These are phyloP conservation scores for Emmonsia crescens DNA, from an alignment of 2,329 filamentous ascomycete species.

Conservation along the genomic window DNA sequence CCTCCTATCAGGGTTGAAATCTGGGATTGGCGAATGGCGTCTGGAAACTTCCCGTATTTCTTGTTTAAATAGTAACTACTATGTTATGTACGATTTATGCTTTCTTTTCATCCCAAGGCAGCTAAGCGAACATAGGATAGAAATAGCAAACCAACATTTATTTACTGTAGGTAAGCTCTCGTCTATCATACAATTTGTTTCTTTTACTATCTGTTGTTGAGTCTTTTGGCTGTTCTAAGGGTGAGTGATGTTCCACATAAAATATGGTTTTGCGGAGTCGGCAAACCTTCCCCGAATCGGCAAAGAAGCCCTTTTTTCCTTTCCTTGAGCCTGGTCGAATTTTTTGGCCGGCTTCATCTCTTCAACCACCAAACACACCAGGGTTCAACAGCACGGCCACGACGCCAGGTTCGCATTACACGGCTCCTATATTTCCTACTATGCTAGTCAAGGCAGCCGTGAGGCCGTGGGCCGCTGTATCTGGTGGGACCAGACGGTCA, in stretches of 20 bases:
- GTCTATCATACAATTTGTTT: no score
- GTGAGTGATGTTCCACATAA: not conserved
- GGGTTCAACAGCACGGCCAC: not conserved
- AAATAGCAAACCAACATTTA: not conserved
- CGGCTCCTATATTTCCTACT: constrained; percentile 12
- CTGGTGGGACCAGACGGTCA: constrained; percentile 26
- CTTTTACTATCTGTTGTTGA: not conserved
- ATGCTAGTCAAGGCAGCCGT: constrained; percentile 50
- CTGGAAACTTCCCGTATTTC: not conserved
- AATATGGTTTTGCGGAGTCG: constrained; percentile 4
- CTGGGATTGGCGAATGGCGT: constrained; percentile 7
- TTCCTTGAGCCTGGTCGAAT: not conserved
- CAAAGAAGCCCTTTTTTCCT: not conserved
- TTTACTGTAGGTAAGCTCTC: not conserved
- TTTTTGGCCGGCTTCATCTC: not conserved
- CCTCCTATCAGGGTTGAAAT: not conserved
- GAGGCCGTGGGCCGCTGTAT: constrained; percentile 36
- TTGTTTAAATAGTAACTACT: not conserved
- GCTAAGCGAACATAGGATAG: not conserved
- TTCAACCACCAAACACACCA: not conserved
- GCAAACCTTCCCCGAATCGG: constrained; percentile 4
- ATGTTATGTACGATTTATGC: not conserved
- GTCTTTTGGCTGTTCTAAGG: no score
- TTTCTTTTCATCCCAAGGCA: not conserved
- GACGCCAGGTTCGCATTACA: not conserved